Evolutionary conservation across 345 rosid species (phyloP), one percentile per base, ranked within the genome.

Genomic region (Rubroshorea leprosula): DNA sequence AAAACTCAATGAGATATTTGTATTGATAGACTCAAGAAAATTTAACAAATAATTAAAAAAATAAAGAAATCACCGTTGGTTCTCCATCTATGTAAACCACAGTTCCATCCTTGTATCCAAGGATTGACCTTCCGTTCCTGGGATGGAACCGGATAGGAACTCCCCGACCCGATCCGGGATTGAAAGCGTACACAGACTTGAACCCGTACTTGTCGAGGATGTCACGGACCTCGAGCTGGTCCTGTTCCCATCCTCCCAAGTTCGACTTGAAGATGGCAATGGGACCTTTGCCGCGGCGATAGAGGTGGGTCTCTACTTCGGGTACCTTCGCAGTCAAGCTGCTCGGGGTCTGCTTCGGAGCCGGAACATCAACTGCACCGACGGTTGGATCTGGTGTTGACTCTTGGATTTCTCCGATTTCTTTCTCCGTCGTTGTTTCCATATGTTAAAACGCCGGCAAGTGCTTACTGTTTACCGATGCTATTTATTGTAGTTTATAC

Each of bases 141-240:
- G 61, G 74, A 67, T 80, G 75, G 60, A 82, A 93, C 39, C 96
- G 76, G 78, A 93, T 83, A 55, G 99, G 96, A 8, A 60, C 41
- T 35, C 41, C 84, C 6, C 97, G 96, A 43, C 94, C 91, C 54
- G 76, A 67, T 41, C 57, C 66, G 20, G 75, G 81, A 72, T 72
- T 74, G 86, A 83, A 93, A 47, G 97, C 99, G 69, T 39, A 85
- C 47, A 89, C 49, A 10, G 96, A 80, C 74, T 89, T 86, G 47
- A 85, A 78, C 12, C 80, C 91, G 67, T 84, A 83, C 29, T 76
- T 89, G 2, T 86, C 87, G 5, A 86, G 83, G 50, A 86, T 78
- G 41, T 85, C 76, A 43, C 89, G 78, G 63, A 89, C 84, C 73
- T 89, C 97, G 55, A 93, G 83, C 84, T 89, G 91, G 74, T 89